Evolutionary conservation across 768 basidiomycete species (phyloP).

Genomic region (Lactarius hatsudake): DNA sequence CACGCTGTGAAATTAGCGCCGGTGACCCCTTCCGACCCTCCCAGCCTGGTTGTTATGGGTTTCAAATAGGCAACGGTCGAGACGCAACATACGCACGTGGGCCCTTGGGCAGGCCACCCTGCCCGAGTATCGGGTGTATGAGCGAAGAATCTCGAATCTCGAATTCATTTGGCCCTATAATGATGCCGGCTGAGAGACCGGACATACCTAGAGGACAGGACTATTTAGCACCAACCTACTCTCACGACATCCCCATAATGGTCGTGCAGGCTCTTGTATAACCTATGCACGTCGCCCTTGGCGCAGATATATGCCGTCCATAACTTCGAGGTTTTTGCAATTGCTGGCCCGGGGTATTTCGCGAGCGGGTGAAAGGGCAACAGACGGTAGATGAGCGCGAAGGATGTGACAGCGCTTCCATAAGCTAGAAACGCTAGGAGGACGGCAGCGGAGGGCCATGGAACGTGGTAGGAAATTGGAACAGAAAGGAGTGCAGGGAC

Average conservation of each 20-base stretch:
- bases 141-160: background rate
- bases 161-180: slow-evolving; percentile 1
- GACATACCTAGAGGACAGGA: background rate
- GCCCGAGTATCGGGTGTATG: background rate
- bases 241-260: slow-evolving; percentile 40
- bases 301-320: slow-evolving; percentile 28
- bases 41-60: background rate
- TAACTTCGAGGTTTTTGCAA: slow-evolving; percentile 33
- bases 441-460: background rate
- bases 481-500: background rate
- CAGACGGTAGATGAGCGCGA: background rate
- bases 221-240: slow-evolving; percentile 3
- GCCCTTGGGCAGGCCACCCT: background rate
- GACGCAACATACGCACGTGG: background rate
- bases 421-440: background rate
- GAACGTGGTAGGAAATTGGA: background rate
- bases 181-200: background rate
- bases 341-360: slow-evolving; percentile 37
- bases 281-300: slow-evolving; percentile 33
- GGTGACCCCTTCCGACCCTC: slow-evolving; percentile 28
- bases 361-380: slow-evolving; percentile 23
- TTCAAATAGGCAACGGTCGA: background rate
- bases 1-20: slow-evolving; percentile 40
- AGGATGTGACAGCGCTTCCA: background rate
- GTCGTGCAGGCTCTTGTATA: slow-evolving; percentile 35